phyloP scores from a whole-genome alignment of 768 basidiomycete genomes.

The Kwoniella shandongensis region DNA sequence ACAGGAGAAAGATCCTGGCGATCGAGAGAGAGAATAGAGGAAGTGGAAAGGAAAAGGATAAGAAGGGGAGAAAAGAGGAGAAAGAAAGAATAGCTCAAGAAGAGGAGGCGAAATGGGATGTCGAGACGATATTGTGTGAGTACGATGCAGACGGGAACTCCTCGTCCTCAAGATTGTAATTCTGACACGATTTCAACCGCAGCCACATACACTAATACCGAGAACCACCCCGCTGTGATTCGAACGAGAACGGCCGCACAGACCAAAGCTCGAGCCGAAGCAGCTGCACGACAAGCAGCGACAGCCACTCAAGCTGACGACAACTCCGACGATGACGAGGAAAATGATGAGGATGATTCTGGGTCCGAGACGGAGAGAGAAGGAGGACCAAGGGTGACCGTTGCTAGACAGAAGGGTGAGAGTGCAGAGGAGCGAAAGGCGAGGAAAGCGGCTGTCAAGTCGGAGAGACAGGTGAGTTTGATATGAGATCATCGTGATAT shows the following conservation, averaged over 20 bases:
- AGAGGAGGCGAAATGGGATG: conserved; percentile 80
- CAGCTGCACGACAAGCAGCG: conserved; percentile 57
- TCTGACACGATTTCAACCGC: neutral
- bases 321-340: conserved; percentile 55
- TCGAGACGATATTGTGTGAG: conserved; percentile 90
- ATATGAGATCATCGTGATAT: no score
- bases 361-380: conserved; percentile 53
- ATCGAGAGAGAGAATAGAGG: conserved; percentile 58
- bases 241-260: conserved; percentile 60
- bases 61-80: conserved; percentile 53
- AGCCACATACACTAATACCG: conserved; percentile 96
- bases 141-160: conserved; percentile 22
- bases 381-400: conserved; percentile 56
- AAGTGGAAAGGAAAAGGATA: conserved; percentile 57
- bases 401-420: conserved; percentile 73
- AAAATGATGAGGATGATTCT: conserved; percentile 37
- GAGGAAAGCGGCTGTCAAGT: conserved; percentile 57
- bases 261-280: conserved; percentile 50
- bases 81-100: conserved; percentile 57
- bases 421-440: conserved; percentile 58
- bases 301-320: conserved; percentile 74
- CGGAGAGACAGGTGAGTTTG: conserved; percentile 54
- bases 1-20: conserved; percentile 50
- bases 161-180: neutral
- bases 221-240: conserved; percentile 92